These are phyloP conservation scores for Blastocystis sp. DNA, from an alignment of 352 stramenopile genomes.

Conservation along the genomic window DNA sequence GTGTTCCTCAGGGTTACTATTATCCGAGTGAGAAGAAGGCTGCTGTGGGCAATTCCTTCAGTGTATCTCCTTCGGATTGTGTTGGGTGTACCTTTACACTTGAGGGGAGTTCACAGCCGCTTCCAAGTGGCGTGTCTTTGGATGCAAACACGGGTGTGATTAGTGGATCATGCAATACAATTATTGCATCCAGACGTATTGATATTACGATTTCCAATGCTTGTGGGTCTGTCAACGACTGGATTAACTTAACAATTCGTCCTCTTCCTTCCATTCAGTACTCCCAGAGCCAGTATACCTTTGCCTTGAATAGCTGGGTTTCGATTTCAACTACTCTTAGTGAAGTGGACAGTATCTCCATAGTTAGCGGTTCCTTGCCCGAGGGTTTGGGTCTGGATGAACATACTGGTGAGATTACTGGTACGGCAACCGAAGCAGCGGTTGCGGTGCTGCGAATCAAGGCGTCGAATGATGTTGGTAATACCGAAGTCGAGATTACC, in stretches of 20 bases:
- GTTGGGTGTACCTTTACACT: no score
- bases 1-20: no score
- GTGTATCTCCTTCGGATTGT: no score
- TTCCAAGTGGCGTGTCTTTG: not conserved
- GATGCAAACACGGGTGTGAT: not conserved
- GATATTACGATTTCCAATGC: not conserved
- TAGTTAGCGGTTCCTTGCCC: not conserved
- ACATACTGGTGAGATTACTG: not conserved
- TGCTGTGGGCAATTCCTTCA: no score
- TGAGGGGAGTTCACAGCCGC: no score
- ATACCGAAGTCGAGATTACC: not conserved
- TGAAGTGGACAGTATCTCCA: no score
- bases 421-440: not conserved
- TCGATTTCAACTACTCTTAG: no score
- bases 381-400: not conserved
- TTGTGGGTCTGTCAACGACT: not conserved
- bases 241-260: not conserved
- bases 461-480: not conserved
- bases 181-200: not conserved
- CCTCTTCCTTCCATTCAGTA: not conserved
- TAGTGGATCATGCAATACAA: not conserved
- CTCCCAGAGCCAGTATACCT: no score
- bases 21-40: no score
- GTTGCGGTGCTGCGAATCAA: not conserved
- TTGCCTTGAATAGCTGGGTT: no score